Base-by-base conservation (phyloP, 83 land plant species). In the Diphasiastrum complanatum region DNA sequence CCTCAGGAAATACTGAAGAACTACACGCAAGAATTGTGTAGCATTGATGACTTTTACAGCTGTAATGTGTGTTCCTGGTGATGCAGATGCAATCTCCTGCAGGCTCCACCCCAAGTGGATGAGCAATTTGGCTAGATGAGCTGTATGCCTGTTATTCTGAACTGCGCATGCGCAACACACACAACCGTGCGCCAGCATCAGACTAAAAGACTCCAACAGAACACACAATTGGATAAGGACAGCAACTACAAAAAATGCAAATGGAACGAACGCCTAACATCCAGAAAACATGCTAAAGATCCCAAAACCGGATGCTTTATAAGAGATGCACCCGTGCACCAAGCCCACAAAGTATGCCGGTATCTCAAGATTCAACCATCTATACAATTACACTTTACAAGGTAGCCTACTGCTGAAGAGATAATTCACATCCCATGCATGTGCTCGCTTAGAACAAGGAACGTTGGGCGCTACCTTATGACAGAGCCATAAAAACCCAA, bases 91-190 rank as follows among this genome's bases (percentile, higher is more conserved):
- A 28, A 69, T 45, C 54, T 86, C 96, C 63, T 89, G 87, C 47
- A 89, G 70, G 30, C 85, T 81, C 73, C 69, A 78, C 23, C 75
- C 74, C 16, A 86, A 63, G 48, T 86, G 92, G 49, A 86, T 67
- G 63, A 86, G 56, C 55, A 89, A 54, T 66, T 89, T 89, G 28
- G 82, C 79, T 45, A 89, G 81, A 69, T 89, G 96, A 40, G 83
- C 79, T 5, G 96, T 83, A 31, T 70, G 48, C 26, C 59, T 51
- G 53, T 87, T 83, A 65, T 89, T 86, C 64, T 70, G 77, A 28
- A 74, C 96, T 85, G 83, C 59, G 75, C 16, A 64, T 8, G 40
- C 30, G 16, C 24, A 52, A 4, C 40, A 28, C 37, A 34, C 47
- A 75, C 19, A 47, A 25, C 12, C 45, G 57, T 51, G 4, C 14